Evolutionary conservation across 495 filamentous ascomycete species (phyloP).

Genomic region (Daldinia caldariorum): DNA sequence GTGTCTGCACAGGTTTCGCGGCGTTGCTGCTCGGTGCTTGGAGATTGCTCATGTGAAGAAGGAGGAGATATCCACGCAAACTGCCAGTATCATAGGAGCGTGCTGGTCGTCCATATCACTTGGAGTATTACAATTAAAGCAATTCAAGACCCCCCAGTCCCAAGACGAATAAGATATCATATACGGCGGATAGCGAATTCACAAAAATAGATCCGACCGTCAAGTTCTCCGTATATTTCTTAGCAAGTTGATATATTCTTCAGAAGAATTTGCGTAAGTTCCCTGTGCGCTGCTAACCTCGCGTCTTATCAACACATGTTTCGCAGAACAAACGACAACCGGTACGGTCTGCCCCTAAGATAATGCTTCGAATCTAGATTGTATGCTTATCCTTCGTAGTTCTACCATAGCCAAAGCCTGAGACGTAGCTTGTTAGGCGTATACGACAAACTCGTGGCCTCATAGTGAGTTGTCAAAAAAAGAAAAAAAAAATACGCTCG

Average conservation of each 20-base stretch:
- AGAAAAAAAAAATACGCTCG: not conserved
- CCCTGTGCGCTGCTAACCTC: not conserved
- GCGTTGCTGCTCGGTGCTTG: constrained; percentile 95
- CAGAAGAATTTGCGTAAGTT: not conserved
- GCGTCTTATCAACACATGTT: not conserved
- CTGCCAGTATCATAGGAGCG: not conserved
- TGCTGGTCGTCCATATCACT: not conserved
- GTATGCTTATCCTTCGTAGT: not conserved
- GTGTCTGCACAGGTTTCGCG: constrained; percentile 91
- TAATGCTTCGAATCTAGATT: not conserved
- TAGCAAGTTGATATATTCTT: not conserved
- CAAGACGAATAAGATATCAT: constrained; percentile 9
- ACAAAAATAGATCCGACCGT: not conserved
- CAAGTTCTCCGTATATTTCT: not conserved
- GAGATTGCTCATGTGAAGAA: constrained; percentile 76
- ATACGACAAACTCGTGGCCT: not conserved
- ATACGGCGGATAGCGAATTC: constrained; percentile 11
- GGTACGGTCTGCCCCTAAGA: not conserved
- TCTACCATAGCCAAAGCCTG: not conserved
- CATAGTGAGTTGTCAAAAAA: not conserved
- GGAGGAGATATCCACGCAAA: constrained; percentile 4
- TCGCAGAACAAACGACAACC: not conserved
- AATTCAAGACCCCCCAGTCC: constrained; percentile 3
- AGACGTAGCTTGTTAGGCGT: not conserved
- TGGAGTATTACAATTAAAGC: constrained; percentile 11